Conservation (phyloP, 2,329 filamentous ascomycete genomes). For the Thelonectria discophora region DNA sequence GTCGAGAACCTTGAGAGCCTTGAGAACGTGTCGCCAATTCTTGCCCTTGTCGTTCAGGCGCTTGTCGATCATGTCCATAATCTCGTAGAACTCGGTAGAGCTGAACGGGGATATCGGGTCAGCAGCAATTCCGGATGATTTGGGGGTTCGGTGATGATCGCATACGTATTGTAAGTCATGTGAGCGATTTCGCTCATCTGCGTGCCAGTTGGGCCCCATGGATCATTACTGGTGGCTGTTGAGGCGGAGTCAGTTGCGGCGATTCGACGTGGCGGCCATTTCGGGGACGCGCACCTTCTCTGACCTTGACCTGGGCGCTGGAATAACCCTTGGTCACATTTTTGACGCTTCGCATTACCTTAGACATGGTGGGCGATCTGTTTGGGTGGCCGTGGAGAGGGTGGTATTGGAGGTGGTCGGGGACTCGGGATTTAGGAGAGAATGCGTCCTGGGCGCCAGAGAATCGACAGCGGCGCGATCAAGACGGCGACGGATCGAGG, state of each 20-base stretch:
- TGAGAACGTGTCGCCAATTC: constrained; percentile 98
- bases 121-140: constrained; percentile 19
- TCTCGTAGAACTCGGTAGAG: constrained; percentile 97
- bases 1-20: constrained; percentile 96
- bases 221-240: constrained; percentile 95
- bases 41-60: constrained; percentile 98
- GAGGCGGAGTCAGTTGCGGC: constrained; percentile 32
- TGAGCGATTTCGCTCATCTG: constrained; percentile 99
- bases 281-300: constrained; percentile 76
- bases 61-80: constrained; percentile 99
- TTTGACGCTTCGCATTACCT: constrained; percentile 96
- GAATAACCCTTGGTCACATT: constrained; percentile 99
- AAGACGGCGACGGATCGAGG: constrained; percentile 21
- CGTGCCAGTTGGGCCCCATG: constrained; percentile 96
- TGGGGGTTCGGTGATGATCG: constrained; percentile 27
- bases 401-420: constrained; percentile 12
- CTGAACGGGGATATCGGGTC: constrained; percentile 55
- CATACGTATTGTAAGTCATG: constrained; percentile 97
- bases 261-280: constrained; percentile 4
- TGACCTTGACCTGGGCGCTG: constrained; percentile 94
- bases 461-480: constrained; percentile 32
- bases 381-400: constrained; percentile 16
- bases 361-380: constrained; percentile 75
- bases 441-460: constrained; percentile 35
- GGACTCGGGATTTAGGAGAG: constrained; percentile 19